Percentiles rank a stretch among this genome's conserved stretches.
Conservation (phyloP, 768 basidiomycete genomes). For the Grammothele lineata region DNA sequence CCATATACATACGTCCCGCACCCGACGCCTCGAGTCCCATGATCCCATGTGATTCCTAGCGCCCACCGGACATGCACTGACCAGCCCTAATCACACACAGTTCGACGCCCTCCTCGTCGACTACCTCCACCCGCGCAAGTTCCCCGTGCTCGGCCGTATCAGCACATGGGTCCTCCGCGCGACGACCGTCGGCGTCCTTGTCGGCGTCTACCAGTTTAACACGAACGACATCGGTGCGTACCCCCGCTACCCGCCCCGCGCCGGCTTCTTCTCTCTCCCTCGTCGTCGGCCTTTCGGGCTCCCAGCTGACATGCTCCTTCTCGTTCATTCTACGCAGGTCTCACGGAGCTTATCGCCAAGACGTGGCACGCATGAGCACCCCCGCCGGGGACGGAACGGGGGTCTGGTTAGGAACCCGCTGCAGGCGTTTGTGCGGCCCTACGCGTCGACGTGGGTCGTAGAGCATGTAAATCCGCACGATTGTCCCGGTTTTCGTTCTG, state of each 20-base stretch:
- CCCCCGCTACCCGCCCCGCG: too few relatives aligned
- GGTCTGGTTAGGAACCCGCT: too few relatives aligned
- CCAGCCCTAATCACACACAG: slow-evolving; percentile 32
- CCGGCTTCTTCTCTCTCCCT: slow-evolving; percentile 14
- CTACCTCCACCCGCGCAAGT: slow-evolving; percentile 93
- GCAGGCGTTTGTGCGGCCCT: too few relatives aligned
- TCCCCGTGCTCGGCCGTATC: slow-evolving; percentile 71
- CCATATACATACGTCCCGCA: too few relatives aligned
- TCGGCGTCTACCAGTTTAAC: slow-evolving; percentile 97
- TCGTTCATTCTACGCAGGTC: slow-evolving; percentile 43
- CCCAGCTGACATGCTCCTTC: slow-evolving; percentile 5
- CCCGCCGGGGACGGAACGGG: neutral
- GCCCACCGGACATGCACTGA: neutral
- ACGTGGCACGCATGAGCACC: slow-evolving; percentile 69
- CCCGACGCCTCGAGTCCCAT: too few relatives aligned
- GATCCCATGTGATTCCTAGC: slow-evolving; percentile 8
- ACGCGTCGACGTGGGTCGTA: too few relatives aligned
- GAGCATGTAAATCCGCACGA: too few relatives aligned
- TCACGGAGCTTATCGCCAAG: slow-evolving; percentile 80
- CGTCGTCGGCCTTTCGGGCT: neutral
- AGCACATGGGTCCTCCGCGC: slow-evolving; percentile 73
- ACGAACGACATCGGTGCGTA: slow-evolving; percentile 96
- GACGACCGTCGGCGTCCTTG: slow-evolving; percentile 74
- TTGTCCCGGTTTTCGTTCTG: too few relatives aligned
- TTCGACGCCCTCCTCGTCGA: slow-evolving; percentile 78